phyloP scores from a whole-genome alignment of 2,329 filamentous ascomycete species.

The Talaromyces sp. region DNA sequence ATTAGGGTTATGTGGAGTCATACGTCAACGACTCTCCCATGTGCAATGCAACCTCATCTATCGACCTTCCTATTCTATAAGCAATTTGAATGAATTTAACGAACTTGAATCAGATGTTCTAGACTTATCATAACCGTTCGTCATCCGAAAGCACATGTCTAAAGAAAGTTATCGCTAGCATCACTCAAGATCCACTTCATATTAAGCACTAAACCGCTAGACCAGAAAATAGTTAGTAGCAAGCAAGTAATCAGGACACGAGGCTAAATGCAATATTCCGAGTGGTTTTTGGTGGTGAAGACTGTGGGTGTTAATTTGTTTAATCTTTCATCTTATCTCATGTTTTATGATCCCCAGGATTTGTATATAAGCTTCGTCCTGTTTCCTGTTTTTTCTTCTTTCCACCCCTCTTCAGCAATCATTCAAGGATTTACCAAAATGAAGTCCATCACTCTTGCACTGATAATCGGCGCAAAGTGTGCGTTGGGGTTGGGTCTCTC shows the following conservation, averaged over 20 bases:
- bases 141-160: not conserved
- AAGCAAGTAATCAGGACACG: not conserved
- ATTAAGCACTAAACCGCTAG: not conserved
- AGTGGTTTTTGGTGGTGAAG: conserved; percentile 8
- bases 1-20: not conserved
- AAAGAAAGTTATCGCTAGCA: not conserved
- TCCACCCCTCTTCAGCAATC: no score
- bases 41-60: not conserved
- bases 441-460: not conserved
- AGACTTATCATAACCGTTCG: not conserved
- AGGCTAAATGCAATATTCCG: not conserved
- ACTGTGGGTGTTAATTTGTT: not conserved
- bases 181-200: not conserved
- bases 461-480: not conserved
- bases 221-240: not conserved
- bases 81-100: no score
- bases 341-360: no score
- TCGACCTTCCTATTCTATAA: not conserved
- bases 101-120: not conserved
- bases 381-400: not conserved
- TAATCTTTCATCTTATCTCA: not conserved
- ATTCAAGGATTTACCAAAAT: not conserved
- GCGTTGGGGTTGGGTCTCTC: not conserved
- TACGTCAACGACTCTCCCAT: conserved; percentile 6
- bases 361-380: no score